Base-by-base conservation (phyloP, 2,329 filamentous ascomycete genomes). In the Colletotrichum zoysiae region DNA sequence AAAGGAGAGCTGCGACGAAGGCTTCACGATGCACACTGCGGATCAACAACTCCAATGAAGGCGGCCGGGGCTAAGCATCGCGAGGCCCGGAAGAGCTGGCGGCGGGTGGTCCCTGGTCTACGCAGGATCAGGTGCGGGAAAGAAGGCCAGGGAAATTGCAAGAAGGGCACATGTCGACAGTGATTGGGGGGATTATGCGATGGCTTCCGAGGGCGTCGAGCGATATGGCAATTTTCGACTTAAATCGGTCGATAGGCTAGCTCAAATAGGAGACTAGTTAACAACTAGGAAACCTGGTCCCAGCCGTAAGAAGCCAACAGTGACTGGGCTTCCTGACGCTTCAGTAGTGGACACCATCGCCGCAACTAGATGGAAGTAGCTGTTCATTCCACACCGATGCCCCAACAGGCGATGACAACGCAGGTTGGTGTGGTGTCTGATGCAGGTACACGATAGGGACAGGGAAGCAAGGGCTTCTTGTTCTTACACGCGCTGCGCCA, bases 71-170 rank as follows among this genome's bases (percentile, higher is more conserved):
- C 44, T 56, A 67, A 73, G 57, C 62, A 61, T 64, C 56, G 53
- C 46, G 40, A 46, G 59, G 69, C 56, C 69, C 65, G 65, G 55
- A 59, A 53, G 56, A 69, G 30, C 60, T 53, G 35, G 35, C 61
- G 61, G 50, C 58, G 67, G 53, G 38, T 12, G 40, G n/a, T 57
- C 26, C 51, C 35, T 53, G n/a, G 14, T 16, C 30, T 70, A 55
- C 46, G 42, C 68, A 30, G 48, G 62, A 38, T 58, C 42, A 71
- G 61, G 23, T 62, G 62, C 61, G 56, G 50, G 23, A 61, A 65
- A 70, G 70, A 60, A 48, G 62, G 30, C 6, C 9, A n/a, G 46
- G 70, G 58, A 73, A 70, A 74, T 74, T 74, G 59, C 66, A 67
- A 64, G 60, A 67, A 58, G 23, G 66, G 42, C n/a, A 58, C 48